Evolutionary conservation across 1,139 yeast species (phyloP).

Genomic region (Pichia cactophila): DNA sequence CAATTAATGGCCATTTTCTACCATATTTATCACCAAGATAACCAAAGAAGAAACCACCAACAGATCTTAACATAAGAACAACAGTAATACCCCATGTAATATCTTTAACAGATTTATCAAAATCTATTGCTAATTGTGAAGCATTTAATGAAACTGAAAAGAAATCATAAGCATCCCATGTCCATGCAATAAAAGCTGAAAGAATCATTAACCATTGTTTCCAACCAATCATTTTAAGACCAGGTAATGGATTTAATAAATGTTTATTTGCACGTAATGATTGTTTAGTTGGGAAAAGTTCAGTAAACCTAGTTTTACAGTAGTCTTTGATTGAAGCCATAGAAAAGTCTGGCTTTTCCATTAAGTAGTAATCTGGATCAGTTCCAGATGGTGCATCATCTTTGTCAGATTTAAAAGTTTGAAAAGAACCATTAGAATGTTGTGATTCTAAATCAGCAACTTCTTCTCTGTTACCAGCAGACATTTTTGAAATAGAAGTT

Average conservation of each 20-base stretch:
- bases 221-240: conserved; percentile 36
- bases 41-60: conserved; percentile 72
- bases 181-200: conserved; percentile 66
- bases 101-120: conserved; percentile 42
- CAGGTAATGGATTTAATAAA: conserved; percentile 49
- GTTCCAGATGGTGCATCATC: conserved; percentile 1
- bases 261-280: conserved; percentile 25
- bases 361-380: conserved; percentile 2
- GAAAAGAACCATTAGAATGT: conserved; percentile 9
- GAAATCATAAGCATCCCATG: conserved; percentile 75
- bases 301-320: conserved; percentile 34
- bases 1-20: conserved; percentile 61
- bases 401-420: conserved; percentile 10
- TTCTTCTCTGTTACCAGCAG: not conserved
- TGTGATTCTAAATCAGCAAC: conserved; percentile 1
- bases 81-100: conserved; percentile 78
- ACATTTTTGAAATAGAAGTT: not conserved
- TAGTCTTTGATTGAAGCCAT: conserved; percentile 29
- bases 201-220: conserved; percentile 57
- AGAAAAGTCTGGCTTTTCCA: conserved; percentile 25
- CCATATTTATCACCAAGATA: conserved; percentile 61
- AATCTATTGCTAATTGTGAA: conserved; percentile 44
- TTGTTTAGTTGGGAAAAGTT: conserved; percentile 35
- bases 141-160: conserved; percentile 63
- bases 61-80: conserved; percentile 70